phyloP scores from a whole-genome alignment of 495 filamentous ascomycete species.

The Pyrenula massariospora region DNA sequence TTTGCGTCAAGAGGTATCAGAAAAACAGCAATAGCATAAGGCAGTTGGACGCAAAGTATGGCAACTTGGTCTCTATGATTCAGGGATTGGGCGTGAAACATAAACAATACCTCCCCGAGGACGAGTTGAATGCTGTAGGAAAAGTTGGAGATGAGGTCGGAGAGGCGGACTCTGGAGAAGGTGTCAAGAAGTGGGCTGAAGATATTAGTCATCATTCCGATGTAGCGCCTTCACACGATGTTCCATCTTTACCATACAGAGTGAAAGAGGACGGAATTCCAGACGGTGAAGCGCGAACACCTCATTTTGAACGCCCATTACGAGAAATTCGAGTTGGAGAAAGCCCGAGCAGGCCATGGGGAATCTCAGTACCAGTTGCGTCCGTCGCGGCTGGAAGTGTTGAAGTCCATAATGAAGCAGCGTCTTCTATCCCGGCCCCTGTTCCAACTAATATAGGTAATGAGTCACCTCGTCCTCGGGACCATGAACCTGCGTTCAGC shows the following conservation, averaged over 20 bases:
- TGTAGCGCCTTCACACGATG: conserved; percentile 18
- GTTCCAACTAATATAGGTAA: background rate
- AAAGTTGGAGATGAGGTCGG: conserved; percentile 29
- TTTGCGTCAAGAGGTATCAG: conserved; percentile 81
- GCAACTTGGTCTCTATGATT: conserved; percentile 81
- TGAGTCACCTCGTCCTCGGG: background rate
- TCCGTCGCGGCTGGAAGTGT: conserved; percentile 16
- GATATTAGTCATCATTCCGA: conserved; percentile 40
- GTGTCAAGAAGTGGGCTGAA: conserved; percentile 73
- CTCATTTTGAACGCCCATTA: conserved; percentile 66
- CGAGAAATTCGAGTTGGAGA: conserved; percentile 80
- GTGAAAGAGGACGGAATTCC: conserved; percentile 5
- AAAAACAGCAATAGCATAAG: conserved; percentile 68
- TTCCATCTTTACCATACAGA: background rate
- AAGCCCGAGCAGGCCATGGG: conserved; percentile 84
- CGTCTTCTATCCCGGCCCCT: background rate
- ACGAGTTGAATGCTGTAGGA: conserved; percentile 33
- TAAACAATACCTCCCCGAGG: conserved; percentile 61
- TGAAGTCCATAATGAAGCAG: background rate
- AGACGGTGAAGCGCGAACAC: conserved; percentile 31
- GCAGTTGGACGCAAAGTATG: conserved; percentile 84
- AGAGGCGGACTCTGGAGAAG: conserved; percentile 36
- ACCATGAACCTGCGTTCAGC: background rate
- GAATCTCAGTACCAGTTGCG: conserved; percentile 60
- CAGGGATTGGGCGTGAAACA: conserved; percentile 74